phyloP scores from a whole-genome alignment of 768 basidiomycete species.

The Mycena latifolia region DNA sequence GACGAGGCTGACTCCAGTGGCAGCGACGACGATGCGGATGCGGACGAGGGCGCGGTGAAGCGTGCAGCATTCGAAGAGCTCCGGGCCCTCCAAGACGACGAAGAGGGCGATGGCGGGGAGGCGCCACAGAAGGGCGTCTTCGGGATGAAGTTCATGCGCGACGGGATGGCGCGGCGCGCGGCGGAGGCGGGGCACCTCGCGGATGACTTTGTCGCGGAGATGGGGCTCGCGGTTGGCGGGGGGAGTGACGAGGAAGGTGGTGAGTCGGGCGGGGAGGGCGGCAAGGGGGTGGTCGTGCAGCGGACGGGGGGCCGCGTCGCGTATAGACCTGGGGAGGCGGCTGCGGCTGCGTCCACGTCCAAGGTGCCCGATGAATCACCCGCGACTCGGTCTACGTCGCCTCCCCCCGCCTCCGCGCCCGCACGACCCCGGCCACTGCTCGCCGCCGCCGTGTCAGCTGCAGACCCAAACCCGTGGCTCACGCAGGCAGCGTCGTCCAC shows the following conservation, averaged over 20 bases:
- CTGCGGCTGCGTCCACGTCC: conserved; percentile 23
- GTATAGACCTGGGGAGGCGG: conserved; percentile 63
- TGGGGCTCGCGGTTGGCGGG: conserved; percentile 60
- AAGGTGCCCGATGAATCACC: too few relatives aligned
- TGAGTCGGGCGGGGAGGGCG: too few relatives aligned
- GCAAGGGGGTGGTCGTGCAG: conserved; percentile 56
- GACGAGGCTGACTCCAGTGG: conserved; percentile 38
- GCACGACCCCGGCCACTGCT: conserved; percentile 34
- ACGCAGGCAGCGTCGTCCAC: conserved; percentile 44
- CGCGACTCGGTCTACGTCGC: too few relatives aligned
- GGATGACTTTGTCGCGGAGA: conserved; percentile 80
- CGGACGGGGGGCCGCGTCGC: conserved; percentile 78
- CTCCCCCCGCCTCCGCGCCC: conserved; percentile 11
- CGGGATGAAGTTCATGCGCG: conserved; percentile 99
- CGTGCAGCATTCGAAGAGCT: conserved; percentile 85
- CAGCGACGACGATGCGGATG: conserved; percentile 65
- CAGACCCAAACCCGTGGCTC: conserved; percentile 86
- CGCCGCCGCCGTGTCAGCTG: conserved; percentile 36
- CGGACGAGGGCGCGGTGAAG: conserved; percentile 67
- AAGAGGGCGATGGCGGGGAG: conserved; percentile 51
- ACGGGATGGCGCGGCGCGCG: conserved; percentile 81
- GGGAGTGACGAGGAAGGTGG: conserved; percentile 45
- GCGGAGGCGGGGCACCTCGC: conserved; percentile 69
- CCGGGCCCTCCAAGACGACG: conserved; percentile 46
- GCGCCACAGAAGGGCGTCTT: conserved; percentile 79